Evolutionary conservation across 371 early-diverging fungal genomes (phyloP), one percentile per base, ranked within the genome.

Genomic region (Mucor lusitanicus): DNA sequence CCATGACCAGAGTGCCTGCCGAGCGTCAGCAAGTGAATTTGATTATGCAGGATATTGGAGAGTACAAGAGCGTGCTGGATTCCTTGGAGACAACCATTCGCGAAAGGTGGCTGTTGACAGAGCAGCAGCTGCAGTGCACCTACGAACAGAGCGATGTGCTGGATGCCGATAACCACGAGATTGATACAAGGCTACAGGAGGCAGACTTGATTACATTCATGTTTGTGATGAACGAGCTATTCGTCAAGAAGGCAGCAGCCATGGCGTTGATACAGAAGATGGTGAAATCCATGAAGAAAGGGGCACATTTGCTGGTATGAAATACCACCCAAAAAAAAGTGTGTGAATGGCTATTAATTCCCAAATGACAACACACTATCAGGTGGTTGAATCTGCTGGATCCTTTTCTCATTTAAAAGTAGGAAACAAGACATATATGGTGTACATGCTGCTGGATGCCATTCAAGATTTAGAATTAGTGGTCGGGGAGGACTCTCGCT

Each of bases 311-410:
- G 63, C 69, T 97, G 75, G 93, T 83, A 85, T 37, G 37, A 8
- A 48, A 21, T 15, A 21, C 8, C 9, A 19, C 9, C 30, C 6
- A 30, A 19, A 33, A n/a, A 37, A 1, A 30, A 30, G 21, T 46
- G 50, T 61, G 62, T 61, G 50, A 61, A 61, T 40, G 25, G 44
- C 11, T 61, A 61, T 61, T 50, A 61, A 44, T 50, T 30, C 12
- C 46, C 32, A 50, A 42, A 13, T 32, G 12, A 33, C 33, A 33
- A 33, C 7, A 33, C 33, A 3, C 44, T 30, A 25, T 42, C 12
- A 89, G 89, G 85, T 97, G 9, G 94, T 93, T 6, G 97, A 97
- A 73, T 95, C 95, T 2, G 97, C 97, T 2, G 95, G 96, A n/a
- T 93, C 94, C 2, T 97, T 97, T 73, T 95, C 95, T 6, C 91